phyloP scores from a whole-genome alignment of 345 rosid genomes.

The Populus alba region DNA sequence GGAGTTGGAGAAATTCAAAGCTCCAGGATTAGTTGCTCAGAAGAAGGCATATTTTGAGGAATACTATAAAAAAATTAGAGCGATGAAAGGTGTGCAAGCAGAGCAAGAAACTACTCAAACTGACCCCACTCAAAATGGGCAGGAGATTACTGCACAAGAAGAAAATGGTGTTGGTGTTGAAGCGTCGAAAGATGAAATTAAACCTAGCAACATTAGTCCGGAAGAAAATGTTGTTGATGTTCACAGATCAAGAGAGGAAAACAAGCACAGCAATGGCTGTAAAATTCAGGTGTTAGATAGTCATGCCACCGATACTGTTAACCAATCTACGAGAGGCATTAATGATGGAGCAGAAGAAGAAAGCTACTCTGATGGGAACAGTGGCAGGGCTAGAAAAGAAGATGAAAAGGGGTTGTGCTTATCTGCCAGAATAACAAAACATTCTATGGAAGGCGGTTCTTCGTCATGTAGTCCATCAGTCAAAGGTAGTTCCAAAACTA shows the following conservation, averaged over 20 bases:
- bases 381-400: neutral
- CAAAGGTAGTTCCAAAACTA: neutral
- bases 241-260: neutral
- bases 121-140: neutral
- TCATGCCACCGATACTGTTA: neutral
- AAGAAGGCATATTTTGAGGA: constrained; percentile 34
- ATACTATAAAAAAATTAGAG: constrained; percentile 21
- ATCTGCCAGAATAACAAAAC: neutral
- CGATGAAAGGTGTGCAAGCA: constrained; percentile 20
- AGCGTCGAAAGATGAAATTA: neutral
- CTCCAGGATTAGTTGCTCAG: constrained; percentile 31
- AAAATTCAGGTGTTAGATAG: constrained; percentile 1
- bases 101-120: constrained; percentile 6
- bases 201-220: neutral
- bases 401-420: neutral
- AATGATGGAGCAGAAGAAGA: neutral
- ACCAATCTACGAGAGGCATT: neutral
- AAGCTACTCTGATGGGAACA: neutral
- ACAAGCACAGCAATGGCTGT: neutral
- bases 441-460: neutral
- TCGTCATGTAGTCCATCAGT: neutral
- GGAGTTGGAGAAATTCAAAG: constrained; percentile 22
- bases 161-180: neutral
- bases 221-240: neutral
- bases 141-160: neutral